phyloP scores from a whole-genome alignment of 140 eudicot genomes.

The Ambrosia hybrid region DNA sequence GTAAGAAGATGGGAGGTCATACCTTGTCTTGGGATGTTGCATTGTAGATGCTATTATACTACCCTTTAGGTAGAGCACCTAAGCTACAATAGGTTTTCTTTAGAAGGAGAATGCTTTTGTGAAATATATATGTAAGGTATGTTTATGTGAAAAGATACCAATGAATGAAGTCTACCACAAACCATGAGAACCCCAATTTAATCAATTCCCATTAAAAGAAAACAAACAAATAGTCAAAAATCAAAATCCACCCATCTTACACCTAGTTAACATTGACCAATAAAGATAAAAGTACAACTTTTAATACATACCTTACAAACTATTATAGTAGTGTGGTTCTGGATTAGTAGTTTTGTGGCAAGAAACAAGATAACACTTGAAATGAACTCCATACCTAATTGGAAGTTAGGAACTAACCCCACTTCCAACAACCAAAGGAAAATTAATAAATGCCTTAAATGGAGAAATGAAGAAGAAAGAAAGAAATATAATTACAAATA shows the following conservation, averaged over 20 bases:
- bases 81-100: slow-evolving; percentile 13
- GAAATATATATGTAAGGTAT: slow-evolving; percentile 18
- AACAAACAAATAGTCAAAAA: slow-evolving; percentile 23
- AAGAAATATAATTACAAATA: slow-evolving; percentile 29
- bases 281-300: slow-evolving; percentile 4
- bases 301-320: slow-evolving; percentile 28
- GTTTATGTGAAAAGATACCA: slow-evolving; percentile 27
- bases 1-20: slow-evolving; percentile 21
- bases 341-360: slow-evolving; percentile 12
- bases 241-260: slow-evolving; percentile 22
- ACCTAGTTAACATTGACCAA: slow-evolving; percentile 3
- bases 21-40: slow-evolving; percentile 74
- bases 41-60: slow-evolving; percentile 19
- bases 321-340: background rate
- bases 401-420: slow-evolving; percentile 62
- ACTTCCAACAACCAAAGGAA: slow-evolving; percentile 73
- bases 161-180: slow-evolving; percentile 18
- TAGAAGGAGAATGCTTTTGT: slow-evolving; percentile 29
- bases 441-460: slow-evolving; percentile 17
- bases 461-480: slow-evolving; percentile 26
- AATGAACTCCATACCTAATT: slow-evolving; percentile 61
- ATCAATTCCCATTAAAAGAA: slow-evolving; percentile 32
- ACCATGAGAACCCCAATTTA: slow-evolving; percentile 32
- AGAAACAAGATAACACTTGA: slow-evolving; percentile 46
- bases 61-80: slow-evolving; percentile 31